These are phyloP conservation scores for Hypoxylon sp. DNA, from an alignment of 2,329 filamentous ascomycete species.

Conservation along the genomic window DNA sequence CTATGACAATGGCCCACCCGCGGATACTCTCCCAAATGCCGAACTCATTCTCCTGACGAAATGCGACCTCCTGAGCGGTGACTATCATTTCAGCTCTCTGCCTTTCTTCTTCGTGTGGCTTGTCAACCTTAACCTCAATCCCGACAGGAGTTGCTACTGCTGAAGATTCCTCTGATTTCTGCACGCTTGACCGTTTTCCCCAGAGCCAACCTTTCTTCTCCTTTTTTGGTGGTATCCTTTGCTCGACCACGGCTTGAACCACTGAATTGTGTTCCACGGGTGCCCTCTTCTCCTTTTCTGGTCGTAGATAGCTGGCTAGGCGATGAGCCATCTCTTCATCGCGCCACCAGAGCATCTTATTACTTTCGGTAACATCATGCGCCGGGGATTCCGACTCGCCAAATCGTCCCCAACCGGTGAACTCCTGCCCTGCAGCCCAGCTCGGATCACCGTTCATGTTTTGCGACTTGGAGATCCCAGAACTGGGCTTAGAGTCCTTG, in stretches of 20 bases:
- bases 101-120: constrained; percentile 28
- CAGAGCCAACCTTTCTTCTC: constrained; percentile 56
- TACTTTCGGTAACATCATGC: constrained; percentile 12
- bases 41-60: constrained; percentile 66
- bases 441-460: constrained; percentile 24
- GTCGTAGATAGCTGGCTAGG: constrained; percentile 62
- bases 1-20: constrained; percentile 66
- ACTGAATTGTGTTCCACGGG: constrained; percentile 31
- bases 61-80: constrained; percentile 64
- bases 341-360: constrained; percentile 60
- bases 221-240: constrained; percentile 51
- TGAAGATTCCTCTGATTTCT: constrained; percentile 16
- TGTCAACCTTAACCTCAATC: constrained; percentile 14
- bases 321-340: constrained; percentile 64
- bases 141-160: constrained; percentile 1
- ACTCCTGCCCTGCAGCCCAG: constrained; percentile 51
- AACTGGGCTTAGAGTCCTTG: constrained; percentile 28
- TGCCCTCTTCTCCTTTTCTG: constrained; percentile 47
- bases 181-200: constrained; percentile 40
- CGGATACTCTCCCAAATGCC: constrained; percentile 66
- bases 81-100: constrained; percentile 58
- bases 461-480: neutral
- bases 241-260: constrained; percentile 53
- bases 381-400: constrained; percentile 46
- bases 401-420: constrained; percentile 65